Evolutionary conservation across 2,329 filamentous ascomycete genomes (phyloP).

Genomic region (Calonectria multiphialidica): DNA sequence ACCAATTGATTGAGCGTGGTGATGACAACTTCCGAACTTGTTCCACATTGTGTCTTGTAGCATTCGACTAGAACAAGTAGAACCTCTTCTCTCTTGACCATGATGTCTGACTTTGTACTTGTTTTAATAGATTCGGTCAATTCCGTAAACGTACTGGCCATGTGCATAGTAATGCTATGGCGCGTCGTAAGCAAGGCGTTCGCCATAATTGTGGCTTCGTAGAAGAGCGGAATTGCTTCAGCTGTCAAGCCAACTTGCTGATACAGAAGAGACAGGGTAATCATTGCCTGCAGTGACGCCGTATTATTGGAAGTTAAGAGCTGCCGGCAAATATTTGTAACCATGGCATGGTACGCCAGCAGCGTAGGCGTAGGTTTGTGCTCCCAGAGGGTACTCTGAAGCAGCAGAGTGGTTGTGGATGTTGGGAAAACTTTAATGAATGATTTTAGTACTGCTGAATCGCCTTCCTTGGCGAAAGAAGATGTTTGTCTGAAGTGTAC

Average conservation of each 20-base stretch:
- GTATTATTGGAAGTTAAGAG: constrained; percentile 7
- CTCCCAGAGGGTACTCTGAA: neutral
- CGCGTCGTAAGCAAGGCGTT: neutral
- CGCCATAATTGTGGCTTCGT: neutral
- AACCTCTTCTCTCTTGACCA: neutral
- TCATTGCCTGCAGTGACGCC: neutral
- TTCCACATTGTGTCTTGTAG: neutral
- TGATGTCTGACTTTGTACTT: neutral
- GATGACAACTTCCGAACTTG: neutral
- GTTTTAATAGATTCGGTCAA: neutral
- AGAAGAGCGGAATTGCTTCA: neutral
- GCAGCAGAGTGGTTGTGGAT: neutral
- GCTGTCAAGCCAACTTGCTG: neutral
- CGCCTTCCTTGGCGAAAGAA: neutral
- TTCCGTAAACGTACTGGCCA: neutral
- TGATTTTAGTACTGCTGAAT: neutral
- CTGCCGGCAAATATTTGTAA: neutral
- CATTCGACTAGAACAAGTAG: neutral
- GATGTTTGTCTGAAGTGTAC: neutral
- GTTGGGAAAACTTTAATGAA: neutral
- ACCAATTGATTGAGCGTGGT: neutral
- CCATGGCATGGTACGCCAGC: neutral
- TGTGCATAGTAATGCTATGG: neutral
- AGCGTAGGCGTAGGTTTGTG: neutral
- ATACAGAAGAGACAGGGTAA: neutral